Evolutionary conservation across 805 yeast genomes (phyloP), one percentile per base, ranked within the genome.

Genomic region (Jamesozyma gamospora): DNA sequence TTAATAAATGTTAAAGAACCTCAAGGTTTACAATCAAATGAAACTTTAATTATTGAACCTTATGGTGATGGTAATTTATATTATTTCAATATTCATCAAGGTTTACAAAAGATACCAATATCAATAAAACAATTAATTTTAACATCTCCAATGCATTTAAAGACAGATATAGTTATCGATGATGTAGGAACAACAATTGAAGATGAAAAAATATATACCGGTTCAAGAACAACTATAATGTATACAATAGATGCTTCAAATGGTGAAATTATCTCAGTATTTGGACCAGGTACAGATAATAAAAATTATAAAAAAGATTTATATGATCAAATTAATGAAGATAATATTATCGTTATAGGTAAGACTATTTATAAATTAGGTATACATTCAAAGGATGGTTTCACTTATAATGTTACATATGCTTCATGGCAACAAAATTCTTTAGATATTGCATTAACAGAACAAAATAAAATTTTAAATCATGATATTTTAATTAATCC

Each of bases 391-490:
- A 75, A 72, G 49, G 71, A 75, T 43, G 75, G 76, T 44, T 64
- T 79, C 0, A 73, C 79, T 2, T 88, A 96, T 92, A 83, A 86
- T 52, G 83, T 92, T 14, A 78, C 88, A 0, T 87, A 82, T 54
- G 71, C 94, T 1, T 71, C 80, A 28, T 92, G 96, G 96, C 94
- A 92, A 9, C 94, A 95, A 34, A 90, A 90, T 58, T 78, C 84
- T 47, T 65, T 87, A 38, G 95, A 90, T 58, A 65, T 63, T 12
- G 70, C 66, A 42, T 58, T 75, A 32, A 67, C 66, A 2, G 50
- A 52, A 28, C 77, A 76, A 47, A 71, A 74, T 44, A 63, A 64
- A 35, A 66, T 69, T 17, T 77, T 94, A 3, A 56, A 70, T 14
- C 97, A 88, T 59, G 77, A 79, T 28, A 63, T 86, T 3, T 82